These are phyloP conservation scores for Karstenula rhodostoma DNA, from an alignment of 2,329 filamentous ascomycete species.

Conservation along the genomic window DNA sequence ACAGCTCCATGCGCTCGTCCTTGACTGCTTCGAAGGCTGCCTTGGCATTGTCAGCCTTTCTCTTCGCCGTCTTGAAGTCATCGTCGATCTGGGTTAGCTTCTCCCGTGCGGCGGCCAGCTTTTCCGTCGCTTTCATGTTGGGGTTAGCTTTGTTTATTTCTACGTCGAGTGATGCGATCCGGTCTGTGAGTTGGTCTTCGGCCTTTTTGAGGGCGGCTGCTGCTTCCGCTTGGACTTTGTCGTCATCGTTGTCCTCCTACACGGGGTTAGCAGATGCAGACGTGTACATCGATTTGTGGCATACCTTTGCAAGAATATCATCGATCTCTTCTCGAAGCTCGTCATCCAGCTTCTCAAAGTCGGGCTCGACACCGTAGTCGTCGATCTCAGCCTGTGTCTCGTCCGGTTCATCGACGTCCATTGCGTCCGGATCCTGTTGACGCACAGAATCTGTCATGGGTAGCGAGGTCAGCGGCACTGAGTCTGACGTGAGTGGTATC, in stretches of 20 bases:
- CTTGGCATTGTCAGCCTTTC: conserved; percentile 75
- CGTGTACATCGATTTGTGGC: background rate
- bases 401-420: conserved; percentile 83
- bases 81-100: conserved; percentile 84
- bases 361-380: conserved; percentile 89
- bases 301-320: conserved; percentile 64
- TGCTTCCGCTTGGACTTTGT: conserved; percentile 29
- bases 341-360: conserved; percentile 83
- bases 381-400: conserved; percentile 71
- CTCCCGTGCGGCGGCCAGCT: conserved; percentile 83
- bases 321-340: conserved; percentile 65
- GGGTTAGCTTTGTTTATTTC: conserved; percentile 95
- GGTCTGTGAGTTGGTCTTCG: conserved; percentile 80
- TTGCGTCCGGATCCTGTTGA: conserved; percentile 78
- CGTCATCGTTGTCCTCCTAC: conserved; percentile 71
- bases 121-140: conserved; percentile 94
- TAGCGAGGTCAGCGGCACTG: conserved; percentile 76
- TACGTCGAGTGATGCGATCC: conserved; percentile 74
- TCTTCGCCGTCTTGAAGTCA: conserved; percentile 86
- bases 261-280: conserved; percentile 19
- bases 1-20: conserved; percentile 83
- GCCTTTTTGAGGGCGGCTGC: conserved; percentile 47
- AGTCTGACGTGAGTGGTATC: conserved; percentile 78
- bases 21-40: conserved; percentile 86
- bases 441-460: conserved; percentile 82